phyloP scores from a whole-genome alignment of 2,329 filamentous ascomycete genomes.

The Botrytis deweyae region DNA sequence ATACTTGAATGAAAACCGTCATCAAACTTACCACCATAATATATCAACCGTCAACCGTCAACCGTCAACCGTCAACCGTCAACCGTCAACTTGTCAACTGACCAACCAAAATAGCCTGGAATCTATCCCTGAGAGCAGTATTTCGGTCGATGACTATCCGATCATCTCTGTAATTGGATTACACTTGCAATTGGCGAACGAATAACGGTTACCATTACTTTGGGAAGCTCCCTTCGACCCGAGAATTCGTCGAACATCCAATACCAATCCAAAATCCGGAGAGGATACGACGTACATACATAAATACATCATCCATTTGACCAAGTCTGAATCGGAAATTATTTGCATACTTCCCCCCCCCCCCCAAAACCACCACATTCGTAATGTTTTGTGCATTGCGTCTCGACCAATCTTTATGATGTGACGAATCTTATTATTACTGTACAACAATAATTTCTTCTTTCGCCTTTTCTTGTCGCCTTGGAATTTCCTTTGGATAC shows the following conservation, averaged over 20 bases:
- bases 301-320: conserved; percentile 8
- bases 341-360: not conserved
- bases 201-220: conserved; percentile 14
- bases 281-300: not conserved
- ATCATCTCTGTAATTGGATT: conserved; percentile 13
- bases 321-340: conserved; percentile 3
- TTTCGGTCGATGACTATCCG: conserved; percentile 10
- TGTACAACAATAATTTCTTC: conserved; percentile 24
- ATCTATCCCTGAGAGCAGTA: not conserved
- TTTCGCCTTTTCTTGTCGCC: conserved; percentile 11
- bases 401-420: conserved; percentile 33
- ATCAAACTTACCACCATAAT: not conserved
- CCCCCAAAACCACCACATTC: not conserved
- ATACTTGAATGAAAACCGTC: not conserved
- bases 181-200: conserved; percentile 19
- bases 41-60: not conserved
- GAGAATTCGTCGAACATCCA: conserved; percentile 1
- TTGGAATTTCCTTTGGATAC: conserved; percentile 22
- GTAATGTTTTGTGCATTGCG: conserved; percentile 30
- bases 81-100: not conserved
- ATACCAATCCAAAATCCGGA: not conserved
- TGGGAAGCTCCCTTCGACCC: conserved; percentile 10
- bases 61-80: not conserved
- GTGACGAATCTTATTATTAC: conserved; percentile 30
- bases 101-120: not conserved